Evolutionary conservation across 257 asterid species (phyloP), one percentile per base, ranked within the genome.

Genomic region (Solanum paucissectum): DNA sequence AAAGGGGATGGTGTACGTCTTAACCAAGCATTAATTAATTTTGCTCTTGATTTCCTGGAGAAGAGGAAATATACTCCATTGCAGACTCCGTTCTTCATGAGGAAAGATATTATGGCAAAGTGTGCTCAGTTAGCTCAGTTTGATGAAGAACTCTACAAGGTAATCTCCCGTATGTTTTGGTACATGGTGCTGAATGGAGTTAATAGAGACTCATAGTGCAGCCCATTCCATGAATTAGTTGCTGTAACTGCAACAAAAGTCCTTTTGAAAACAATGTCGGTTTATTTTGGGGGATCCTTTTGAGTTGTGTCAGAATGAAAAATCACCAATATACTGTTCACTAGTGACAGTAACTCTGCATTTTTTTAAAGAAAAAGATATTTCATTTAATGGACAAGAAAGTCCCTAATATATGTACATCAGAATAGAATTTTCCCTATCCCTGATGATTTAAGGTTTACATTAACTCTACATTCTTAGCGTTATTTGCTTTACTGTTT

Each of bases 121-220:
- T 95, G 99, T 92, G 99, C 99, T 84, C 99, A 97, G 87, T 87
- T 97, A 90, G 93, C 98, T 34, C 99, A 97, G 83, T 97, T 97
- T 84, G 98, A 97, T 76, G 99, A 97, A 87, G 99, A 97, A 86
- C 99, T 95, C 87, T 97, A 97, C 92, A 95, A 95, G 98, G 99
- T 95, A 89, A 90, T 52, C 29, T 40, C 27, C 69, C n/a, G 64
- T 76, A 86, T 84, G 42, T 52, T n/a, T 36, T 64, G 86, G n/a
- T 86, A 71, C 23, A 32, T 85, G 69, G 29, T 16, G 69, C 69
- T 82, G 86, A 46, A 18, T 29, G 71, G 69, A 82, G 3, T 82
- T 49, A 9, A 32, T 20, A 29, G 44, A 82, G 21, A 49, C 42
- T 32, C 44, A 32, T 49, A 49, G 44, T 49, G 85, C 69, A 29